These are phyloP conservation scores for Juncus inflexus DNA, from an alignment of 176 grass and related monocot species.

Conservation along the genomic window DNA sequence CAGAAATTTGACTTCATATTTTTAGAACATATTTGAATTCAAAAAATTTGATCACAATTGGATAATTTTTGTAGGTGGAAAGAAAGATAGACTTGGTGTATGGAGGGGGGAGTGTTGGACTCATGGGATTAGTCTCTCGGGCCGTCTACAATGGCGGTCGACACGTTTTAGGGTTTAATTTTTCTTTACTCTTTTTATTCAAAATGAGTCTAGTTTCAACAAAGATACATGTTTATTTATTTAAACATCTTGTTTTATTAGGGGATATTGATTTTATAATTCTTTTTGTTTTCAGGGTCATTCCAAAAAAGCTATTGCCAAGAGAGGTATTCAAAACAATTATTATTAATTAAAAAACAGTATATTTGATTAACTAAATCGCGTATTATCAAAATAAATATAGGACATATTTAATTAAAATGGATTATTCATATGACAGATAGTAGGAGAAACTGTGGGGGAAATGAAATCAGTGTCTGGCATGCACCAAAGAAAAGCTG, in stretches of 20 bases:
- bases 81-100: conserved; percentile 60
- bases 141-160: conserved; percentile 53
- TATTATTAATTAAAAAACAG: background rate
- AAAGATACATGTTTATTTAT: too few relatives aligned
- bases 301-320: conserved; percentile 49
- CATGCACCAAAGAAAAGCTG: conserved; percentile 82
- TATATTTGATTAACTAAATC: background rate
- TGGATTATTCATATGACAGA: conserved; percentile 3
- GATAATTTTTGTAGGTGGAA: conserved; percentile 38
- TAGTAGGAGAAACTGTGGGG: conserved; percentile 56
- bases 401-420: conserved; percentile 1
- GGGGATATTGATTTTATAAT: background rate
- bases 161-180: conserved; percentile 41
- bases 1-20: too few relatives aligned
- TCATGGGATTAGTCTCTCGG: conserved; percentile 61
- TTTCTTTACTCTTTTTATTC: background rate
- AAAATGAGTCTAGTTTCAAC: too few relatives aligned
- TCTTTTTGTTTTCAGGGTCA: conserved; percentile 29
- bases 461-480: conserved; percentile 42
- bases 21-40: too few relatives aligned
- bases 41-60: too few relatives aligned
- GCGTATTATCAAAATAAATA: background rate
- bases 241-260: background rate
- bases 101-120: conserved; percentile 65
- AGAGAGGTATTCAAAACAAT: conserved; percentile 33